Evolutionary conservation across 768 basidiomycete species (phyloP).

Genomic region (Trametes villosa): DNA sequence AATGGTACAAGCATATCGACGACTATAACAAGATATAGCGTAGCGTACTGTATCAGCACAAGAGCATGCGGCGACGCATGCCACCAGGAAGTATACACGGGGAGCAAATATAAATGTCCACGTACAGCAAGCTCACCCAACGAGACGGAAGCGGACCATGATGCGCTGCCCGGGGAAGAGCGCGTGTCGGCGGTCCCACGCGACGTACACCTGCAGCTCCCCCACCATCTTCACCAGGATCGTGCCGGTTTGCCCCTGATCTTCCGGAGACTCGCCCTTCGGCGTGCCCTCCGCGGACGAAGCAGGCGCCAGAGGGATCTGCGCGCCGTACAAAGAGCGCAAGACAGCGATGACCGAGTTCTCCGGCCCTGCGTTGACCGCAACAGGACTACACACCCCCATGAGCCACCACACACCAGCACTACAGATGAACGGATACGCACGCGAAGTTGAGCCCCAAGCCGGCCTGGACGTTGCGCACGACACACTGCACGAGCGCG

Average conservation of each 20-base stretch:
- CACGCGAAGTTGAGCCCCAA: constrained; percentile 43
- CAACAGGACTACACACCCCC: not conserved
- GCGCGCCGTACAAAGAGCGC: constrained; percentile 8
- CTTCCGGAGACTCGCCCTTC: not conserved
- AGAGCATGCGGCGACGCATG: too few relatives aligned
- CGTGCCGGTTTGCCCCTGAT: not conserved
- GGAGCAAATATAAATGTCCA: not conserved
- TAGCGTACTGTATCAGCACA: too few relatives aligned
- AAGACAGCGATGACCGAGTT: constrained; percentile 19
- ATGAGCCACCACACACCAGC: not conserved
- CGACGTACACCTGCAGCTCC: constrained; percentile 57
- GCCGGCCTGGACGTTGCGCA: constrained; percentile 25
- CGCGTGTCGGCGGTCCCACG: constrained; percentile 57
- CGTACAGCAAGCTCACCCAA: constrained; percentile 39
- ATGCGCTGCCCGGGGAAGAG: constrained; percentile 59
- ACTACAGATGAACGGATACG: not conserved
- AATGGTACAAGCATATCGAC: too few relatives aligned
- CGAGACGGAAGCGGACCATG: constrained; percentile 55
- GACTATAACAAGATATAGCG: too few relatives aligned
- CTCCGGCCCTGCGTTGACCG: constrained; percentile 17
- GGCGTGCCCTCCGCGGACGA: not conserved
- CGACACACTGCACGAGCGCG: constrained; percentile 28
- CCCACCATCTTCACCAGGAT: constrained; percentile 48
- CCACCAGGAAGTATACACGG: not conserved
- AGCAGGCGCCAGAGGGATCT: constrained; percentile 3